Conservation (phyloP, 257 asterid genomes). For the Nicotiana knightiana region DNA sequence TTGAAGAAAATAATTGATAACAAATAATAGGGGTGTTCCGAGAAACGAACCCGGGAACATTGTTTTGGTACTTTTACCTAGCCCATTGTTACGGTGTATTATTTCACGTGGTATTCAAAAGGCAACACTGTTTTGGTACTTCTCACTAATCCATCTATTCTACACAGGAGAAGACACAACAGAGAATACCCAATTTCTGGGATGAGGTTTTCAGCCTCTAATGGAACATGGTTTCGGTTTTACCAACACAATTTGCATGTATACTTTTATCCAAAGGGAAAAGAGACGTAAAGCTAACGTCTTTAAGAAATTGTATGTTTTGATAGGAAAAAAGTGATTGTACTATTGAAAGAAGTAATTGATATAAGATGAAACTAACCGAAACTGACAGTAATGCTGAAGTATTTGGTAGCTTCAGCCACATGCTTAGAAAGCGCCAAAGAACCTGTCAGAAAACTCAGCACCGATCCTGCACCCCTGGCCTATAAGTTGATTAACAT, state of each 20-base stretch:
- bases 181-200: not conserved
- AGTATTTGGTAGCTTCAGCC: constrained; percentile 67
- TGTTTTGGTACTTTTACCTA: not conserved
- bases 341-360: not conserved
- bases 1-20: no score
- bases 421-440: constrained; percentile 75
- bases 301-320: not conserved
- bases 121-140: not conserved
- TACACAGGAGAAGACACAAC: not conserved
- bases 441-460: constrained; percentile 79
- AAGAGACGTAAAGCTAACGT: not conserved
- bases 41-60: no score
- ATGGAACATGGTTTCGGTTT: not conserved
- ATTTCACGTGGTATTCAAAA: not conserved
- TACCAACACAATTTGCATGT: not conserved
- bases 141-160: not conserved
- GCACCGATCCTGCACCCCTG: constrained; percentile 86
- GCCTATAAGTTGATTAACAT: constrained; percentile 40
- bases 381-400: constrained; percentile 79
- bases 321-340: not conserved
- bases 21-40: no score
- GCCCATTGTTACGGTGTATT: not conserved
- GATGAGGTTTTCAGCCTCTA: not conserved
- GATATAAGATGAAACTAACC: constrained; percentile 37
- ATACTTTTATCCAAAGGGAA: not conserved